A percentile compares a stretch with the other conserved stretches of the same genome.
Conservation (phyloP, 2,329 filamentous ascomycete genomes). For the Amylocarpus encephaloides region DNA sequence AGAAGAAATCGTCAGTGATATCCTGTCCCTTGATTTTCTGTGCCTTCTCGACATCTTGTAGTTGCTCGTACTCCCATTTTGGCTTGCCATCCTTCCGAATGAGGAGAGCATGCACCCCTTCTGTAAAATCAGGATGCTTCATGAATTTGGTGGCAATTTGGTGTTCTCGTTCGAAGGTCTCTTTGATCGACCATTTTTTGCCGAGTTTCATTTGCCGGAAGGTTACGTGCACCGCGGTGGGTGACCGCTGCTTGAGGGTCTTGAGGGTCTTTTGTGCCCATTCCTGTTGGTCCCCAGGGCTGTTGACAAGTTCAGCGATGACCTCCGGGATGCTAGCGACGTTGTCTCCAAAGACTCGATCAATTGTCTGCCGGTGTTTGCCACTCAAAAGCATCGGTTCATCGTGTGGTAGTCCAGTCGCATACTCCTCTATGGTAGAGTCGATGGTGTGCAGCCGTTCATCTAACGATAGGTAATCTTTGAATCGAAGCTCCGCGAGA, state of each 20-base stretch:
- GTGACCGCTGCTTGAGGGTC: slow-evolving; percentile 72
- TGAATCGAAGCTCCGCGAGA: slow-evolving; percentile 83
- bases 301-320: slow-evolving; percentile 43
- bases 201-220: slow-evolving; percentile 77
- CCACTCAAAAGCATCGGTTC: slow-evolving; percentile 63
- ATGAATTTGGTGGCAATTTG: slow-evolving; percentile 84
- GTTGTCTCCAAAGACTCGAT: slow-evolving; percentile 66
- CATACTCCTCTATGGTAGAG: slow-evolving; percentile 85
- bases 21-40: slow-evolving; percentile 36
- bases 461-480: slow-evolving; percentile 60
- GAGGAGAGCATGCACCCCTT: slow-evolving; percentile 80
- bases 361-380: slow-evolving; percentile 70
- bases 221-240: slow-evolving; percentile 79
- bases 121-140: slow-evolving; percentile 82
- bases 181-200: slow-evolving; percentile 67
- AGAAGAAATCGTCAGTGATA: slow-evolving; percentile 65
- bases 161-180: slow-evolving; percentile 83
- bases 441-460: slow-evolving; percentile 69
- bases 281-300: slow-evolving; percentile 38
- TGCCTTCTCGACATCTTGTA: slow-evolving; percentile 57
- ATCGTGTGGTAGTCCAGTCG: slow-evolving; percentile 73
- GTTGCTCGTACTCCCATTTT: slow-evolving; percentile 66
- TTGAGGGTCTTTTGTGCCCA: slow-evolving; percentile 77
- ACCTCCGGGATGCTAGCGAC: slow-evolving; percentile 60
- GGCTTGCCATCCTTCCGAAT: slow-evolving; percentile 53